These are phyloP conservation scores for Stemphylium beticola DNA, from an alignment of 2,329 filamentous ascomycete genomes.

Conservation along the genomic window DNA sequence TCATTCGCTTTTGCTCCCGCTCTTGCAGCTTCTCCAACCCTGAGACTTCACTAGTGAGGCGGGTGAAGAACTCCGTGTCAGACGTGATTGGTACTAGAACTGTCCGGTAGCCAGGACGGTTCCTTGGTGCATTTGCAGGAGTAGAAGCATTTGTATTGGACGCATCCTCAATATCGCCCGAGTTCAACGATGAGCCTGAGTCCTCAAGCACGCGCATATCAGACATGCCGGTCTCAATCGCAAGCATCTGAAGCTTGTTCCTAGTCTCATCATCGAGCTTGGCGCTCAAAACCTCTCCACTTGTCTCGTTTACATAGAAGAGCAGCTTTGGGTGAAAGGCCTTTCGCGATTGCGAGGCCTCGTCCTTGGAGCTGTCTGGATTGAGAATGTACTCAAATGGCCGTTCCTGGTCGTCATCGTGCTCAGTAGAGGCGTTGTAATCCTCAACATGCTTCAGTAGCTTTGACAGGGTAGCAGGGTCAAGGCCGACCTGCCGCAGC, in stretches of 20 bases:
- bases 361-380: slow-evolving; percentile 12
- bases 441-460: slow-evolving; percentile 60
- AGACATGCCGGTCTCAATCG: slow-evolving; percentile 54
- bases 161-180: slow-evolving; percentile 1
- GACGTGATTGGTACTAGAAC: slow-evolving; percentile 80
- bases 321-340: slow-evolving; percentile 71
- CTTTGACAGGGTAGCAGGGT: slow-evolving; percentile 70
- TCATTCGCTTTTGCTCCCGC: slow-evolving; percentile 69
- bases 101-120: slow-evolving; percentile 44
- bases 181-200: slow-evolving; percentile 19
- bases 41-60: slow-evolving; percentile 73
- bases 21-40: slow-evolving; percentile 72
- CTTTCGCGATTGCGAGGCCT: slow-evolving; percentile 21
- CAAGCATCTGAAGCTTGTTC: slow-evolving; percentile 67
- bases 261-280: slow-evolving; percentile 70
- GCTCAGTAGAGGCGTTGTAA: slow-evolving; percentile 36
- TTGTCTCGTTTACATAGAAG: slow-evolving; percentile 69
- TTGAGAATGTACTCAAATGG: slow-evolving; percentile 49
- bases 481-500: slow-evolving; percentile 72
- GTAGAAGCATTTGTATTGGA: neutral
- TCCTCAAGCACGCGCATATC: slow-evolving; percentile 46
- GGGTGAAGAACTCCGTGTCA: slow-evolving; percentile 79
- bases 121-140: slow-evolving; percentile 2
- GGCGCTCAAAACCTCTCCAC: slow-evolving; percentile 72
- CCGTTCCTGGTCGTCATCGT: slow-evolving; percentile 34